Conservation (phyloP, 192 early-diverging fungal genomes). For the Haplosporangium gracile region DNA sequence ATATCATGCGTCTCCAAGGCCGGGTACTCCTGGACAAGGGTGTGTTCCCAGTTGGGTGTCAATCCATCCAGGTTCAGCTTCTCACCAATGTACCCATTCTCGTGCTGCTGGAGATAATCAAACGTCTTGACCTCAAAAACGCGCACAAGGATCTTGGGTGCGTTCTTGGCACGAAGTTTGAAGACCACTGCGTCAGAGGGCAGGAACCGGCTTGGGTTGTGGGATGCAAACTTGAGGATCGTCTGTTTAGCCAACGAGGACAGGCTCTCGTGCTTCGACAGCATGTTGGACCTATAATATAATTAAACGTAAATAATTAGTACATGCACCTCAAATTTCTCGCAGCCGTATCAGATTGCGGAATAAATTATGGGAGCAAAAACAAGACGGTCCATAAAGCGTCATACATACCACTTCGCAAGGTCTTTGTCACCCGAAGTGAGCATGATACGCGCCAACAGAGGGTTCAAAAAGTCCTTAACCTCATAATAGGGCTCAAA, state of each 20-base stretch:
- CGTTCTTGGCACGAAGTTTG: slow-evolving; percentile 56
- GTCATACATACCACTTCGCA: slow-evolving; percentile 30
- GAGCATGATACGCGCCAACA: slow-evolving; percentile 48
- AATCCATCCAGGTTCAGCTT: slow-evolving; percentile 60
- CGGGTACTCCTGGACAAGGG: slow-evolving; percentile 25
- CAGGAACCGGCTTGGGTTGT: slow-evolving; percentile 25
- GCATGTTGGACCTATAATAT: slow-evolving; percentile 25
- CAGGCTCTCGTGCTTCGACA: slow-evolving; percentile 25
- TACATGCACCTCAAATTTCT: neutral
- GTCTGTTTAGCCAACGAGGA: slow-evolving; percentile 31
- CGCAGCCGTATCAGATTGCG: neutral
- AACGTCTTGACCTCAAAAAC: slow-evolving; percentile 62
- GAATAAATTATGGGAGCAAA: neutral
- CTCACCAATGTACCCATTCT: neutral
- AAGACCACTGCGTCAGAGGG: slow-evolving; percentile 56
- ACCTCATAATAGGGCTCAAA: slow-evolving; percentile 43
- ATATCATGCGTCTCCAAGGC: slow-evolving; percentile 47
- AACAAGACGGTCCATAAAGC: neutral
- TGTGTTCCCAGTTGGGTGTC: slow-evolving; percentile 61
- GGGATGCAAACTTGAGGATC: slow-evolving; percentile 27
- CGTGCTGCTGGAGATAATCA: slow-evolving; percentile 55
- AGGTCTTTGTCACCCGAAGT: slow-evolving; percentile 31
- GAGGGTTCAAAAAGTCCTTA: slow-evolving; percentile 28
- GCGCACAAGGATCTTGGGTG: slow-evolving; percentile 52
- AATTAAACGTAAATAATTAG: neutral